Base-by-base conservation (phyloP, 2,329 filamentous ascomycete genomes). In the Emergomyces orientalis region DNA sequence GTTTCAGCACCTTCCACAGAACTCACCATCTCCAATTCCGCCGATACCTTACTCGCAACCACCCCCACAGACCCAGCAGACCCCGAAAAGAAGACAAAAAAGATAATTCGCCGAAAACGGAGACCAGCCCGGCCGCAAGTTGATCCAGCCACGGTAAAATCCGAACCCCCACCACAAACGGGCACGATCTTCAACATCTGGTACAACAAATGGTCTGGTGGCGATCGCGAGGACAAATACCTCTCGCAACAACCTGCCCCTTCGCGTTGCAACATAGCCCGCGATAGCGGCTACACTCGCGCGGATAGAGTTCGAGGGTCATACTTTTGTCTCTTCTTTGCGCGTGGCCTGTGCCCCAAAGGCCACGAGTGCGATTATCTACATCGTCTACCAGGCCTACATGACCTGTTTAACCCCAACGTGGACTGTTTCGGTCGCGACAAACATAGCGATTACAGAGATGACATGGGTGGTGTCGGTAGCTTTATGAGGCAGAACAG, bases 151-250 rank as follows among this genome's bases (percentile, higher is more conserved):
- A 87, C 87, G 52, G 84, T 96, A 77, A 90, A 88, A 69, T 88
- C 88, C 41, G 91, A 96, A 70, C 88, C 90, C 3, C 91, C 92
- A 19, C 89, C 90, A 1, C 92, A 97, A 71, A 97, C 93, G 0
- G 94, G 94, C 61, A 96, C 90, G 0, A 91, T 92, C 63, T 99
- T 94, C 82, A 99, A 99, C 77, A 95, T 96, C 71, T 97, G 92
- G 93, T 96, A 97, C 79, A 97, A 96, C 80, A 97, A 97, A 77
- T 97, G 93, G 92, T 89, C 88, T 0, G 94, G 94, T 68, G 94
- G 94, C 71, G 94, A 99, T 76, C 86, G 91, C 65, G 93, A 97
- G 73, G 91, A 95, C 79, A 91, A 92, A 69, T 91, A 93, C 71
- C 83, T 91, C 3, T 90, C 88, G 43, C 88, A 97, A 72, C 89